Evolutionary conservation across 805 yeast species (phyloP).

Genomic region (Saccharomyces paradoxus): DNA sequence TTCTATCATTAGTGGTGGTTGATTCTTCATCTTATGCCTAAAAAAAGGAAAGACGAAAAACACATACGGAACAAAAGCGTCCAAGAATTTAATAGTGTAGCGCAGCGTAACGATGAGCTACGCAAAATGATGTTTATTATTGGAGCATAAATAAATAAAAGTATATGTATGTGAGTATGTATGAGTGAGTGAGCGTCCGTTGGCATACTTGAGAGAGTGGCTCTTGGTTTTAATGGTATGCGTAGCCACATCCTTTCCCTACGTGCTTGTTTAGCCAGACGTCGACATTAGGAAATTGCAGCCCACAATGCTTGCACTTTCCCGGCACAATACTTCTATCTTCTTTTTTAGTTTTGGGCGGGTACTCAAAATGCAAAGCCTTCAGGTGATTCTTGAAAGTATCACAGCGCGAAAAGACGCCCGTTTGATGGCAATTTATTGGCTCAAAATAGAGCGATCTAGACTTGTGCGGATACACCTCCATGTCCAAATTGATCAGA

Average conservation of each 20-base stretch:
- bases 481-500: slow-evolving; percentile 20
- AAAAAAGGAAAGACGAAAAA: not conserved
- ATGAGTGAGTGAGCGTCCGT: not conserved
- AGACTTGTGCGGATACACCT: slow-evolving; percentile 15
- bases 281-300: slow-evolving; percentile 56
- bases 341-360: slow-evolving; percentile 71
- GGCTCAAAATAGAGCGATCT: slow-evolving; percentile 11
- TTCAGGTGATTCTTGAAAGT: slow-evolving; percentile 84
- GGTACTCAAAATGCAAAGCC: slow-evolving; percentile 81
- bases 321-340: slow-evolving; percentile 63
- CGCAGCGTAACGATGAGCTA: not conserved
- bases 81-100: not conserved
- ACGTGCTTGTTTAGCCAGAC: slow-evolving; percentile 73
- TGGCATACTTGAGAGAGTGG: no score
- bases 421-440: slow-evolving; percentile 62
- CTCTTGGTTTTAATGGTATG: slow-evolving; percentile 10
- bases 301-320: slow-evolving; percentile 65
- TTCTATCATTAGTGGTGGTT: not conserved
- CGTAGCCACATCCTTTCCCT: slow-evolving; percentile 32
- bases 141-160: not conserved
- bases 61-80: no score
- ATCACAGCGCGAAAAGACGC: slow-evolving; percentile 80
- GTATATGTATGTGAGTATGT: not conserved
- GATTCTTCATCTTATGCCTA: not conserved
- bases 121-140: not conserved